Evolutionary conservation across 2,329 filamentous ascomycete genomes (phyloP).

Genomic region (Clonostachys sp.): DNA sequence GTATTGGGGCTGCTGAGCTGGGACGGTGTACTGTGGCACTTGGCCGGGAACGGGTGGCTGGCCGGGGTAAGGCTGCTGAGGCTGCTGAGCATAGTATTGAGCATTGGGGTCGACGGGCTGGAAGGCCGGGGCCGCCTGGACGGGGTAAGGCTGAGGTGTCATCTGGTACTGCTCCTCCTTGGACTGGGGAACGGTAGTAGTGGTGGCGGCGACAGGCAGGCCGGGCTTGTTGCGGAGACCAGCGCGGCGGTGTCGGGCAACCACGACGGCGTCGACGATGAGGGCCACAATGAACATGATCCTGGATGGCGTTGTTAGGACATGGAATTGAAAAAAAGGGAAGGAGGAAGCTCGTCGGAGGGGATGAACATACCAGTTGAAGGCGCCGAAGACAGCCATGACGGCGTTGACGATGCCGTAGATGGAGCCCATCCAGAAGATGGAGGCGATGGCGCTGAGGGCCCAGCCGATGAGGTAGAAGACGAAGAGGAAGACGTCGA

Average conservation of each 20-base stretch:
- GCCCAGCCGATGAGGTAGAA: slow-evolving; percentile 46
- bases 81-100: slow-evolving; percentile 1
- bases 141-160: slow-evolving; percentile 2
- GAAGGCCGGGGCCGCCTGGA: not conserved
- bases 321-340: not conserved
- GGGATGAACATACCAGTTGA: slow-evolving; percentile 34
- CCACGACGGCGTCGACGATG: slow-evolving; percentile 30
- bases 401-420: slow-evolving; percentile 18
- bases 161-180: slow-evolving; percentile 1
- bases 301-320: slow-evolving; percentile 14
- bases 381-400: slow-evolving; percentile 30
- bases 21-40: slow-evolving; percentile 2
- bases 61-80: slow-evolving; percentile 7
- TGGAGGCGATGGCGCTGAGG: slow-evolving; percentile 27
- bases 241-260: slow-evolving; percentile 36
- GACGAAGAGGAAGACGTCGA: slow-evolving; percentile 45
- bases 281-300: slow-evolving; percentile 35
- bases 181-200: not conserved
- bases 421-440: slow-evolving; percentile 12
- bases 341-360: accelerated
- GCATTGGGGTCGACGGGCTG: slow-evolving; percentile 6
- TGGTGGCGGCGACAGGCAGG: slow-evolving; percentile 1
- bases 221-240: slow-evolving; percentile 31
- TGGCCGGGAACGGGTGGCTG: not conserved
- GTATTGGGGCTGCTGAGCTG: not conserved